Evolutionary conservation across 192 early-diverging fungal genomes (phyloP), one percentile per base, ranked within the genome.

Genomic region (Geosiphon pyriformis): DNA sequence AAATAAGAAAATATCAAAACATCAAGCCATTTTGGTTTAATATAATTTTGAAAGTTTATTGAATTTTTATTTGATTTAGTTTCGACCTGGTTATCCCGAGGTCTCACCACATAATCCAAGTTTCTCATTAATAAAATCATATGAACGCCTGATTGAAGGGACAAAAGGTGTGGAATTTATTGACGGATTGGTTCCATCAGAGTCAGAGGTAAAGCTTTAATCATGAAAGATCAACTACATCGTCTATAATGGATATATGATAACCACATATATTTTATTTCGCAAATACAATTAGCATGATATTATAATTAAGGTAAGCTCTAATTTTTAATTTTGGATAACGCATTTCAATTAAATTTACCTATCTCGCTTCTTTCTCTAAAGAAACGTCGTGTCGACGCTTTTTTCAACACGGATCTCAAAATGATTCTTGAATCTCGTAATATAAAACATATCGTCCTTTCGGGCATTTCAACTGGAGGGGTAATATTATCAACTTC

Each of bases 361-460:
- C 50, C 8, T 62, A 18, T 49, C 18, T 48, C 15, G 15, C 30
- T 3, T 25, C 15, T 61, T 61, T 59, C 20, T 42, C 32, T 27
- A 30, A 32, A 66, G 65, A 66, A 42, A 56, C 65, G 65, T 30
- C 65, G 65, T 2, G 17, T 51, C 11, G 65, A 66, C 46, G 65
- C 65, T 20, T 66, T 66, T 31, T 66, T 46, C 30, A 66, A 66
- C 27, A 66, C 65, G 15, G 65, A 66, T n/a, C 65, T 66, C 26
- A 42, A 66, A 30, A 56, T 56, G 65, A 56, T 66, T 22, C 65
- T 66, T 29, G 51, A 66, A 56, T 66, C 50, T 7, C 51, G 32
- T 37, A 66, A 55, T 25, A 66, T 66, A 22, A 27, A 27, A 18
- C 53, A 66, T n/a, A 46, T 66, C 4, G 30, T 66, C 20, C 34